Evolutionary conservation across 352 stramenopile species (phyloP).

Genomic region (Phytophthora palmivora): DNA sequence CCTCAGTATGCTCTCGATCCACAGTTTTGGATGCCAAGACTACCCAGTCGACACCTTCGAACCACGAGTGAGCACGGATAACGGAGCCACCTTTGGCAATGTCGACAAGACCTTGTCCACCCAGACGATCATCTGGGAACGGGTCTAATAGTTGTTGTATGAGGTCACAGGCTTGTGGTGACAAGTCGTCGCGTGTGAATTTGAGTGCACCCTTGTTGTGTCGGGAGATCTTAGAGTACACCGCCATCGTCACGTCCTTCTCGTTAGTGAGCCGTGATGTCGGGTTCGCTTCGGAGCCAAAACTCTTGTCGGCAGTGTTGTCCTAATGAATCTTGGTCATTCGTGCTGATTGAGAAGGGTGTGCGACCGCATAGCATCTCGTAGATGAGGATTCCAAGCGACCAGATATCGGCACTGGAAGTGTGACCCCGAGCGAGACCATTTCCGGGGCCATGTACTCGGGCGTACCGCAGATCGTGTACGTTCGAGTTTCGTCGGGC

Average conservation of each 20-base stretch:
- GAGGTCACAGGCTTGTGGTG: conserved; percentile 59
- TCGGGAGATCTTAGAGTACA: conserved; percentile 89
- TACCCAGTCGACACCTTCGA: conserved; percentile 80
- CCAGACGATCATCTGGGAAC: conserved; percentile 69
- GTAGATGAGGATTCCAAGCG: conserved; percentile 86
- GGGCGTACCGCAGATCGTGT: conserved; percentile 89
- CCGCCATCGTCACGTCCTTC: conserved; percentile 84
- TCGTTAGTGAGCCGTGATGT: conserved; percentile 52
- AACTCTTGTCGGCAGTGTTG: conserved; percentile 52
- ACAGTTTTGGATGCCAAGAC: conserved; percentile 75
- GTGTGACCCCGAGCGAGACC: conserved; percentile 84
- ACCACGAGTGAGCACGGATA: conserved; percentile 85
- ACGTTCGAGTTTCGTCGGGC: conserved; percentile 81
- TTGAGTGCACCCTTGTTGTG: conserved; percentile 72
- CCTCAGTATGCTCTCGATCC: conserved; percentile 51
- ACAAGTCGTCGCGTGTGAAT: conserved; percentile 64
- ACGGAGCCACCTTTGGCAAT: conserved; percentile 82
- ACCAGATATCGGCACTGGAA: conserved; percentile 85
- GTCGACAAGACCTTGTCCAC: conserved; percentile 77
- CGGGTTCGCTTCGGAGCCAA: conserved; percentile 38
- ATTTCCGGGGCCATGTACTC: conserved; percentile 93
- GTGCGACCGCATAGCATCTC: conserved; percentile 88
- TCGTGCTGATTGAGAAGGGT: conserved; percentile 60
- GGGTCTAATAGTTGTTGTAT: conserved; percentile 77
- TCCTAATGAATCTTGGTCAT: conserved; percentile 6